phyloP scores from a whole-genome alignment of 2,329 filamentous ascomycete genomes.

The Alternaria gaisen region DNA sequence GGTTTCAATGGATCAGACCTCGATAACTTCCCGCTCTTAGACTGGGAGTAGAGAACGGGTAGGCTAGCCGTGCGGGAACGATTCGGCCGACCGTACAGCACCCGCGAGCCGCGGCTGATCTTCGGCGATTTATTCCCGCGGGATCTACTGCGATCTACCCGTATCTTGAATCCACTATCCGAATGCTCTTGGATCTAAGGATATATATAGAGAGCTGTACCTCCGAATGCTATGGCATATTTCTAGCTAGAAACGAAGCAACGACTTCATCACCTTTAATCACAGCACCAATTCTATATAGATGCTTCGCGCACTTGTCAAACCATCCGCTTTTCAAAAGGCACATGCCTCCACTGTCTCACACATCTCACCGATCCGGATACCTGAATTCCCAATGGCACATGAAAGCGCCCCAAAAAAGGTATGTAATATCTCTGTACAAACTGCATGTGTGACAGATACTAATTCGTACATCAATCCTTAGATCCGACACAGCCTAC shows the following conservation, averaged over 20 bases:
- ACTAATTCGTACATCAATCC: too few relatives aligned
- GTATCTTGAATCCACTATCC: not conserved
- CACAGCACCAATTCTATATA: not conserved
- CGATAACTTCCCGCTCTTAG: constrained; percentile 30
- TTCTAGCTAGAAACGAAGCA: too few relatives aligned
- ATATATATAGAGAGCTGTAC: too few relatives aligned
- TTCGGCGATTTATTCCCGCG: not conserved
- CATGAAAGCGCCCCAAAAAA: constrained; percentile 21
- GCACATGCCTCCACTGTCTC: constrained; percentile 9
- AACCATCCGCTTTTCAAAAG: not conserved
- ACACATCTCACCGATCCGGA: constrained; percentile 6
- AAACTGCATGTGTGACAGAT: too few relatives aligned
- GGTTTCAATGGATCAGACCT: constrained; percentile 39
- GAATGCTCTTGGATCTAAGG: too few relatives aligned
- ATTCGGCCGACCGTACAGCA: not conserved
- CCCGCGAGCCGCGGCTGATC: too few relatives aligned
- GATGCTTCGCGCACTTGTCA: constrained; percentile 18
- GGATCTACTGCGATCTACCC: not conserved
- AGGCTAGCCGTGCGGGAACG: not conserved
- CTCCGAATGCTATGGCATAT: too few relatives aligned
- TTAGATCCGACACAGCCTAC: constrained; percentile 29
- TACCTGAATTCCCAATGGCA: constrained; percentile 19
- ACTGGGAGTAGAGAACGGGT: constrained; percentile 5
- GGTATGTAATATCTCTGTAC: not conserved
- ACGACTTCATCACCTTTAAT: too few relatives aligned